Percentiles rank a stretch among this genome's conserved stretches.
These are phyloP conservation scores for Stylonectria norvegica DNA, from an alignment of 2,329 filamentous ascomycete species.

Conservation along the genomic window DNA sequence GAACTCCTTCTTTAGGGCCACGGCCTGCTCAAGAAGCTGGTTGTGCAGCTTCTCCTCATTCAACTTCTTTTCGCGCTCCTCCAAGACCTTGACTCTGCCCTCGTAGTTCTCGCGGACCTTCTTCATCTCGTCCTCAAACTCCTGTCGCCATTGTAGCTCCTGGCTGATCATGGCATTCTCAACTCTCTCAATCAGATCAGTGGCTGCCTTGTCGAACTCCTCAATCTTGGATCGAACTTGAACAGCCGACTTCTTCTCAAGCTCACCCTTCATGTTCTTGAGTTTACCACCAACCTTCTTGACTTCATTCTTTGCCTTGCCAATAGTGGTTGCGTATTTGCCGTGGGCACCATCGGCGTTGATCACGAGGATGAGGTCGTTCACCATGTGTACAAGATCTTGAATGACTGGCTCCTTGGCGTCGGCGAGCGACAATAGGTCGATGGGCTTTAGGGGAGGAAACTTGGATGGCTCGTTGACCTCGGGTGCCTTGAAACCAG, in stretches of 20 bases:
- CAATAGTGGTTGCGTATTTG: conserved; percentile 74
- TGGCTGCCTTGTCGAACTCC: conserved; percentile 83
- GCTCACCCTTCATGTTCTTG: conserved; percentile 64
- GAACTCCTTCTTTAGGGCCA: conserved; percentile 84
- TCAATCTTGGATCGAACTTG: conserved; percentile 68
- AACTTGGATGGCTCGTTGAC: conserved; percentile 63
- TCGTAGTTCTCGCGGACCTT: conserved; percentile 75
- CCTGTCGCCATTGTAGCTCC: conserved; percentile 77
- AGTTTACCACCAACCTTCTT: conserved; percentile 76
- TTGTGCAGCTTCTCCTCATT: conserved; percentile 82
- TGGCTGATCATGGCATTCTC: conserved; percentile 79
- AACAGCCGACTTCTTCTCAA: conserved; percentile 67
- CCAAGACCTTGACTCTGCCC: conserved; percentile 71
- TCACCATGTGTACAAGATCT: conserved; percentile 90
- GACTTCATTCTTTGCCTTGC: conserved; percentile 82
- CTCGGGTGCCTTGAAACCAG: conserved; percentile 53
- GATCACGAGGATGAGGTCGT: conserved; percentile 90
- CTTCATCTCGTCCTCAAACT: conserved; percentile 84
- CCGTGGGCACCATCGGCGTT: conserved; percentile 78
- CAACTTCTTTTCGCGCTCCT: conserved; percentile 75
- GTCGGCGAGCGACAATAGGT: conserved; percentile 70
- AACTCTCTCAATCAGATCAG: conserved; percentile 82
- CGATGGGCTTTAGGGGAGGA: conserved; percentile 66
- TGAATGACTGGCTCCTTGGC: conserved; percentile 85
- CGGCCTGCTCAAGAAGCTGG: conserved; percentile 83